Percentiles rank a stretch among this genome's conserved stretches.
Evolutionary conservation across 768 basidiomycete species (phyloP).

Genomic region (Lentinula detonsa): DNA sequence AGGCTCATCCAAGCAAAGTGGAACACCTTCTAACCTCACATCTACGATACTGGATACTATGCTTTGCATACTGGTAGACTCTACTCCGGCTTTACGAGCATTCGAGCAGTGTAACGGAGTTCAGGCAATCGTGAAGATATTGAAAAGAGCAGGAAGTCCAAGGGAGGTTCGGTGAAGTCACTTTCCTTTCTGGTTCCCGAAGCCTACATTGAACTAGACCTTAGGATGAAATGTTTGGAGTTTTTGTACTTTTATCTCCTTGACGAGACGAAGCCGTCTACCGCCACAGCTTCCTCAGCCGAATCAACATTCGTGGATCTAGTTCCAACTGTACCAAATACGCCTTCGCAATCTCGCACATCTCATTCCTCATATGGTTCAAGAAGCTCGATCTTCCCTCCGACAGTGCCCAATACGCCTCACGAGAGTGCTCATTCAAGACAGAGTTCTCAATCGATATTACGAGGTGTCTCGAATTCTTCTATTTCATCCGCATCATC

Average conservation of each 20-base stretch:
- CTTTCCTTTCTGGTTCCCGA: neutral
- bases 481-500: conserved; percentile 16
- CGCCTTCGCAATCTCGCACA: conserved; percentile 6
- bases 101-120: conserved; percentile 79
- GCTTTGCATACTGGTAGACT: conserved; percentile 85
- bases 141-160: conserved; percentile 83
- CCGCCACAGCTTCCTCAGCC: conserved; percentile 10
- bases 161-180: conserved; percentile 76
- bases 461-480: conserved; percentile 1
- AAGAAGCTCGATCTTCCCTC: conserved; percentile 11
- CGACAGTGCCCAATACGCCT: conserved; percentile 23
- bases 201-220: neutral
- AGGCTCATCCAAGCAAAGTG: conserved; percentile 8
- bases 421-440: conserved; percentile 12
- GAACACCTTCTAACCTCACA: conserved; percentile 18
- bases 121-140: conserved; percentile 77
- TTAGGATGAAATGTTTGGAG: conserved; percentile 93
- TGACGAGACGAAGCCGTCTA: conserved; percentile 55
- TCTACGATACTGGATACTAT: conserved; percentile 79
- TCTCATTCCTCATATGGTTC: conserved; percentile 22
- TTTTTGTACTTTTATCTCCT: conserved; percentile 93
- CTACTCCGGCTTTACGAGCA: conserved; percentile 60
- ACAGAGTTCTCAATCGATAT: conserved; percentile 17
- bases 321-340: conserved; percentile 12
- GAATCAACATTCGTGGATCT: conserved; percentile 3